Percentiles rank a stretch among this genome's conserved stretches.
These are phyloP conservation scores for Candida adriatica DNA, from an alignment of 805 yeast species.

Conservation along the genomic window DNA sequence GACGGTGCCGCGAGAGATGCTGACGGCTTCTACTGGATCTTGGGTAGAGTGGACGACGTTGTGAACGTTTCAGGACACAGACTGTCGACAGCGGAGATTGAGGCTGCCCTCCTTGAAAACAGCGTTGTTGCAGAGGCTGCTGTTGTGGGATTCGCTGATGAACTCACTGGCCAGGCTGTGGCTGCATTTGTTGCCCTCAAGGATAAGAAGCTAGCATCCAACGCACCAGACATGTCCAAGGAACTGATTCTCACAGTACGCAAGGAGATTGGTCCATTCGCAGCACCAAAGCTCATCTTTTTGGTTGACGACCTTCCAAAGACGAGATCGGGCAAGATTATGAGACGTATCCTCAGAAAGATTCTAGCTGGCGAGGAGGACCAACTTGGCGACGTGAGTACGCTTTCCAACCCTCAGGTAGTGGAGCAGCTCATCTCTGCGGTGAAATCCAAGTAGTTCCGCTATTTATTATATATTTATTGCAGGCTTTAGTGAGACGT, in stretches of 20 bases:
- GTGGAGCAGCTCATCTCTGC: slow-evolving; percentile 59
- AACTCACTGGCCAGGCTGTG: slow-evolving; percentile 81
- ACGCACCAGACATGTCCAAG: slow-evolving; percentile 41
- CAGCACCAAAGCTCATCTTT: slow-evolving; percentile 72
- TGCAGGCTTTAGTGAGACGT: no score
- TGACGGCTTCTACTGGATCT: slow-evolving; percentile 80
- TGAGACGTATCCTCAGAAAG: slow-evolving; percentile 82
- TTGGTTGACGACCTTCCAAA: slow-evolving; percentile 75
- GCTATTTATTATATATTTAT: no score
- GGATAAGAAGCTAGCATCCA: slow-evolving; percentile 27
- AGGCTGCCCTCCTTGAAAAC: slow-evolving; percentile 74
- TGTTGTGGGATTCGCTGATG: slow-evolving; percentile 79
- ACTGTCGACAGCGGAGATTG: slow-evolving; percentile 84
- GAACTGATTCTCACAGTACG: slow-evolving; percentile 64
- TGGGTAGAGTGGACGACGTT: slow-evolving; percentile 85
- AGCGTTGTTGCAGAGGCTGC: slow-evolving; percentile 69
- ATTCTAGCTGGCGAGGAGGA: slow-evolving; percentile 70
- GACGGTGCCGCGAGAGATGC: slow-evolving; percentile 86
- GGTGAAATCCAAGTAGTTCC: slow-evolving; percentile 25
- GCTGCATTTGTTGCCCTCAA: slow-evolving; percentile 76
- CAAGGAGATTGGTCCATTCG: slow-evolving; percentile 79
- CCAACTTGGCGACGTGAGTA: slow-evolving; percentile 73
- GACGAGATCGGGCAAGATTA: slow-evolving; percentile 81
- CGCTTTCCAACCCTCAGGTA: slow-evolving; percentile 70
- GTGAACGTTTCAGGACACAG: slow-evolving; percentile 85